Base-by-base conservation (phyloP, 1,139 yeast genomes). In the Zygosaccharomyces pseudobailii region DNA sequence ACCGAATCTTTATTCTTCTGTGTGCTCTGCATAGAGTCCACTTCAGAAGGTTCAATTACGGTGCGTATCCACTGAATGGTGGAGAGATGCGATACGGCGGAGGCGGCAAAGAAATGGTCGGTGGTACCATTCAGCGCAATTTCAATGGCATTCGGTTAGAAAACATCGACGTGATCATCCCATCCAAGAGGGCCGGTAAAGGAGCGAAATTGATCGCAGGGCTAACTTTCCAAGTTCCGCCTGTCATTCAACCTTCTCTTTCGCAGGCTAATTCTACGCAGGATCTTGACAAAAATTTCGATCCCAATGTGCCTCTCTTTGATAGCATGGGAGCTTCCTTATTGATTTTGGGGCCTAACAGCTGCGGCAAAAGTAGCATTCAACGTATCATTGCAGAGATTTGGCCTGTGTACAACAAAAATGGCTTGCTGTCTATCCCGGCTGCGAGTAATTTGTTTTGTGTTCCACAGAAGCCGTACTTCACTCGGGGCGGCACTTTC, bases 331-430 rank as follows among this genome's bases (percentile, higher is more conserved):
- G 85, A 42, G 84, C 86, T 56, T 89, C 87, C 62, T 69, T 89
- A 49, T 75, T 90, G 53, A 83, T 90, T 37, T 74, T 89, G 52
- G 97, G 97, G 9, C 76, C 92, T 40, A 90, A 89, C 60, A 96
- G 97, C 19, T 78, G 86, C 56, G 97, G 97, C 48, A 90, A 90
- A 64, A 84, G 95, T 2, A 82, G 96, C 0, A 84, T 90, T 57
- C 83, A 90, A 40, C 74, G 97, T 53, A 78, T 90, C 3, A 73
- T 89, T 53, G 92, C 95, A 3, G 96, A 94, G 21, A 73, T 90
- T 51, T 90, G 97, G 97, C 97, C 97, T 19, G 76, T 87, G 30
- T 90, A 87, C 67, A 72, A 75, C 52, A 64, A 61, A 37, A 65
- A 76, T 22, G 97, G 97, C 0, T 74, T 89, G 49, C 71, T 90